phyloP scores from a whole-genome alignment of 2,329 filamentous ascomycete genomes.

The Xylariales sp. region DNA sequence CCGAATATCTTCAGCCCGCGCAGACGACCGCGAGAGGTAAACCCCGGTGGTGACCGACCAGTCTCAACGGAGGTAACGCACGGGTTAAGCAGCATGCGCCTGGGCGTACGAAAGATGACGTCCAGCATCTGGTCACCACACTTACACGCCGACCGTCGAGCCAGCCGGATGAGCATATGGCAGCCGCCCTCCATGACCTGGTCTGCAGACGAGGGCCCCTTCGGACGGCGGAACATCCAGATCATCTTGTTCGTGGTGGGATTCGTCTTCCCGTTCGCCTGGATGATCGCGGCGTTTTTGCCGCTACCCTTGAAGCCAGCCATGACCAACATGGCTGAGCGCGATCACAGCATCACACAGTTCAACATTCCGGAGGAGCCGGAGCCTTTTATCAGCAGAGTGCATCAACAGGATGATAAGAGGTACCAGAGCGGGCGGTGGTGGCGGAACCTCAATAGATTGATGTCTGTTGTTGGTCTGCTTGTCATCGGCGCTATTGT shows the following conservation, averaged over 20 bases:
- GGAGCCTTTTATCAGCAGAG: conserved; percentile 25
- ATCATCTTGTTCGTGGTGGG: conserved; percentile 70
- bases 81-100: conserved; percentile 23
- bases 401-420: conserved; percentile 35
- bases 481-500: conserved; percentile 48
- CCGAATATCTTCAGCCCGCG: conserved; percentile 25
- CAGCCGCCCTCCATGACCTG: conserved; percentile 67
- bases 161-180: conserved; percentile 60
- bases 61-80: conserved; percentile 41
- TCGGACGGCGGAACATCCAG: conserved; percentile 68
- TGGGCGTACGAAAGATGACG: conserved; percentile 40
- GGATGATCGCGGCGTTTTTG: conserved; percentile 74
- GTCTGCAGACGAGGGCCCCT: conserved; percentile 52
- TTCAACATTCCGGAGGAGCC: conserved; percentile 31
- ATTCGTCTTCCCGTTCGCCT: conserved; percentile 75
- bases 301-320: conserved; percentile 60
- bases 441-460: conserved; percentile 57
- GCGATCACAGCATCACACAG: conserved; percentile 34
- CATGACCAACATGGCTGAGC: conserved; percentile 47
- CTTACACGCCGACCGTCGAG: conserved; percentile 58
- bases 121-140: conserved; percentile 72
- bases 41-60: conserved; percentile 24
- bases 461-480: conserved; percentile 53
- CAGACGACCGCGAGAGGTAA: conserved; percentile 25
- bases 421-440: conserved; percentile 50